phyloP scores from a whole-genome alignment of 805 yeast species.

The Sungouiozyma intestinalis region DNA sequence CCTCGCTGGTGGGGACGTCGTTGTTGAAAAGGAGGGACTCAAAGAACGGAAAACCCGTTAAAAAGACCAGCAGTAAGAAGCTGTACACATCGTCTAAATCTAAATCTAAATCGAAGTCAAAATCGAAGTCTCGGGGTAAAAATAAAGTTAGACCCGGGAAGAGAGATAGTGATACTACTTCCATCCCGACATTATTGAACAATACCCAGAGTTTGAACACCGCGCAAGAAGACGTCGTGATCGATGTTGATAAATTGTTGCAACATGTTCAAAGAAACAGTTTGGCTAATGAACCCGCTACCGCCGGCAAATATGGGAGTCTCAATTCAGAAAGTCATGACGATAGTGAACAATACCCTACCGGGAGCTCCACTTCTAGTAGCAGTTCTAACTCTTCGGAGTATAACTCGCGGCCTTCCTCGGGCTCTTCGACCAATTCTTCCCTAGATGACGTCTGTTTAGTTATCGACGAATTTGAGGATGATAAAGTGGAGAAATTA shows the following conservation, averaged over 20 bases:
- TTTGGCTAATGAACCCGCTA: constrained; percentile 2
- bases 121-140: not conserved
- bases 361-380: not conserved
- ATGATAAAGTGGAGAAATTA: constrained; percentile 14
- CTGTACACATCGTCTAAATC: not conserved
- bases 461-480: constrained; percentile 51
- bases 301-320: not conserved
- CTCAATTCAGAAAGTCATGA: not conserved
- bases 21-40: constrained; percentile 1
- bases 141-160: not conserved
- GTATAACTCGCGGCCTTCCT: constrained; percentile 34
- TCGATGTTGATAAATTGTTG: constrained; percentile 28
- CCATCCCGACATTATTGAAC: not conserved
- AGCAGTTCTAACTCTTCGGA: constrained; percentile 7
- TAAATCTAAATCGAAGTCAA: not conserved
- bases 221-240: constrained; percentile 18
- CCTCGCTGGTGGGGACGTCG: constrained; percentile 6
- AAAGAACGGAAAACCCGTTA: not conserved
- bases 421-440: constrained; percentile 42
- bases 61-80: not conserved
- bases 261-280: constrained; percentile 18
- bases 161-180: not conserved
- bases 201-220: not conserved
- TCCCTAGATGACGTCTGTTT: constrained; percentile 89
- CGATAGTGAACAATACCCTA: constrained; percentile 3